Conservation (phyloP, 2,329 filamentous ascomycete genomes). For the Mycosphaerella sp. region DNA sequence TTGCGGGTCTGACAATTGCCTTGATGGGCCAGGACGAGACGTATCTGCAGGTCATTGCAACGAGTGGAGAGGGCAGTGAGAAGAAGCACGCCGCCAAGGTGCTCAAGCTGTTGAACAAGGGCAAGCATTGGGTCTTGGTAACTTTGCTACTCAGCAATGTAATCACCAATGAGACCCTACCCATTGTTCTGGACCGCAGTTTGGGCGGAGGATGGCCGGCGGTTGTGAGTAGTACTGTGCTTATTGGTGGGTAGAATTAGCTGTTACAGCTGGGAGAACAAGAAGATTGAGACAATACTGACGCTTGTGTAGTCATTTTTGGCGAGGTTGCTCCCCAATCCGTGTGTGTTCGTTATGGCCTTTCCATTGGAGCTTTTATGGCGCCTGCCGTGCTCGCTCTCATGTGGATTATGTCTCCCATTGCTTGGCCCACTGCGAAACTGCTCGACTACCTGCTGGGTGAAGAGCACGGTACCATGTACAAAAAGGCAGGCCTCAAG, state of each 20-base stretch:
- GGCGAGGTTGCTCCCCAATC: constrained; percentile 95
- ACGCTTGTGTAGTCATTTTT: constrained; percentile 69
- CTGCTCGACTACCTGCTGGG: constrained; percentile 88
- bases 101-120: constrained; percentile 68
- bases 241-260: constrained; percentile 64
- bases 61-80: constrained; percentile 77
- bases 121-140: constrained; percentile 98
- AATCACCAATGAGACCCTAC: constrained; percentile 93
- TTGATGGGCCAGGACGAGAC: constrained; percentile 84
- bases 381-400: constrained; percentile 75
- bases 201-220: constrained; percentile 92
- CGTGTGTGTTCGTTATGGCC: constrained; percentile 88
- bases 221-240: constrained; percentile 81
- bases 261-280: background rate
- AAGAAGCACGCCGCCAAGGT: constrained; percentile 79
- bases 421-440: constrained; percentile 94
- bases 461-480: constrained; percentile 90
- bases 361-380: constrained; percentile 93
- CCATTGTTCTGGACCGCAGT: constrained; percentile 89
- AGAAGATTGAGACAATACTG: background rate
- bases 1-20: constrained; percentile 89
- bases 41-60: constrained; percentile 89
- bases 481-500: constrained; percentile 97
- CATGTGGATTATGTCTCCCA: constrained; percentile 86
- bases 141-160: constrained; percentile 92